These are phyloP conservation scores for Pulveroboletus frians DNA, from an alignment of 768 basidiomycete species.

Conservation along the genomic window DNA sequence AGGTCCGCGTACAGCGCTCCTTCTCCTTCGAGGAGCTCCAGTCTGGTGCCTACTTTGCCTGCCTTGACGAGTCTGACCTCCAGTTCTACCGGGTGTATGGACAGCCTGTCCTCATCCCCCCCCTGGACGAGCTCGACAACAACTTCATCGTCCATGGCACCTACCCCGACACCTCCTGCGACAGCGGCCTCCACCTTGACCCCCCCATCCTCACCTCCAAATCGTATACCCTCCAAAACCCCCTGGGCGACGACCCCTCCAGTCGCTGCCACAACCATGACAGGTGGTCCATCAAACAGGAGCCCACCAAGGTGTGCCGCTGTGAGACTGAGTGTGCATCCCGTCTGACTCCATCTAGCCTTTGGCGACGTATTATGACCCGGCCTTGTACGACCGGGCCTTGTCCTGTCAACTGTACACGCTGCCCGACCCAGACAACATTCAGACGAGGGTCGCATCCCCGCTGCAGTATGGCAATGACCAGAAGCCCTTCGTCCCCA, in stretches of 20 bases:
- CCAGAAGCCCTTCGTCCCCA: constrained; percentile 1
- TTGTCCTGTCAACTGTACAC: constrained; percentile 17
- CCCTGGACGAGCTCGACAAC: constrained; percentile 16
- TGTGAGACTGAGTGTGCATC: not conserved
- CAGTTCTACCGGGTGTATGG: constrained; percentile 31
- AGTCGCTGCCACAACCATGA: not conserved
- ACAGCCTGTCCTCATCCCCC: constrained; percentile 29
- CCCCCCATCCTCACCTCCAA: constrained; percentile 17
- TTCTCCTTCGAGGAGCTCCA: constrained; percentile 33
- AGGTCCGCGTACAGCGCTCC: constrained; percentile 29
- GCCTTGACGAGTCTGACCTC: constrained; percentile 30
- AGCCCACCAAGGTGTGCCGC: constrained; percentile 21
- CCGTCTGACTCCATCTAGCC: constrained; percentile 14
- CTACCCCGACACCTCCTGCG: constrained; percentile 1
- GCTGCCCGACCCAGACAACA: constrained; percentile 14
- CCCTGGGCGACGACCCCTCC: constrained; percentile 19
- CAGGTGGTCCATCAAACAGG: constrained; percentile 23
- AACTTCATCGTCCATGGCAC: constrained; percentile 15
- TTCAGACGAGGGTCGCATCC: not conserved
- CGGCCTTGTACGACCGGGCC: constrained; percentile 1
- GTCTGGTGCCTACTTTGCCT: constrained; percentile 27
- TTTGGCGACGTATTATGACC: constrained; percentile 1
- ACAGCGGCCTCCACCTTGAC: constrained; percentile 3
- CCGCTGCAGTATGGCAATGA: constrained; percentile 7
- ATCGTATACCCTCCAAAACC: constrained; percentile 27